Evolutionary conservation across 768 basidiomycete genomes (phyloP).

Genomic region (Phaeotremella fagi): DNA sequence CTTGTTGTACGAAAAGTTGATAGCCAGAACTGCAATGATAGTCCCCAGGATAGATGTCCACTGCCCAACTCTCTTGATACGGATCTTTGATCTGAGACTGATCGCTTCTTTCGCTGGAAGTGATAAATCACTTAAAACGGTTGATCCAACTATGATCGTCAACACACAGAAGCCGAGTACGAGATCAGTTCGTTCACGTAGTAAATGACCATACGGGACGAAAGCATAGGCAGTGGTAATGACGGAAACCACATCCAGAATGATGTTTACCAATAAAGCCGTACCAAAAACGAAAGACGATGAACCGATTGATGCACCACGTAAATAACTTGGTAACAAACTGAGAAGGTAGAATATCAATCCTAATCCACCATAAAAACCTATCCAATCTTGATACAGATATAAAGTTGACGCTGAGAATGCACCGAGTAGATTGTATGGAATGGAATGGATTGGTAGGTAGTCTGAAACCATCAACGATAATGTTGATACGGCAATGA

Average conservation of each 20-base stretch:
- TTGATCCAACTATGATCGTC: not conserved
- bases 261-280: slow-evolving; percentile 59
- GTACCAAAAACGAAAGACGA: slow-evolving; percentile 56
- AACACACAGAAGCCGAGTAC: slow-evolving; percentile 40
- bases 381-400: slow-evolving; percentile 60
- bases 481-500: slow-evolving; percentile 60
- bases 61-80: slow-evolving; percentile 7
- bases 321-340: slow-evolving; percentile 57
- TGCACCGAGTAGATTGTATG: slow-evolving; percentile 51
- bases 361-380: slow-evolving; percentile 64
- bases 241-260: slow-evolving; percentile 65
- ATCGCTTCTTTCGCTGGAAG: not conserved
- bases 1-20: slow-evolving; percentile 15
- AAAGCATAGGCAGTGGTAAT: slow-evolving; percentile 89
- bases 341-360: slow-evolving; percentile 61
- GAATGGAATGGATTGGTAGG: not conserved
- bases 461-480: slow-evolving; percentile 53
- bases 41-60: slow-evolving; percentile 8
- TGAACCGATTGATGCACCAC: slow-evolving; percentile 51
- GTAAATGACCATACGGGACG: slow-evolving; percentile 69
- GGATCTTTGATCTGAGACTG: not conserved
- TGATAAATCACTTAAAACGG: not conserved
- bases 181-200: slow-evolving; percentile 74
- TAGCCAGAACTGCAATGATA: slow-evolving; percentile 10
- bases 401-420: slow-evolving; percentile 59